These are phyloP conservation scores for Vaccinium corymbosum DNA, from an alignment of 148 eudicot genomes.

Conservation along the genomic window DNA sequence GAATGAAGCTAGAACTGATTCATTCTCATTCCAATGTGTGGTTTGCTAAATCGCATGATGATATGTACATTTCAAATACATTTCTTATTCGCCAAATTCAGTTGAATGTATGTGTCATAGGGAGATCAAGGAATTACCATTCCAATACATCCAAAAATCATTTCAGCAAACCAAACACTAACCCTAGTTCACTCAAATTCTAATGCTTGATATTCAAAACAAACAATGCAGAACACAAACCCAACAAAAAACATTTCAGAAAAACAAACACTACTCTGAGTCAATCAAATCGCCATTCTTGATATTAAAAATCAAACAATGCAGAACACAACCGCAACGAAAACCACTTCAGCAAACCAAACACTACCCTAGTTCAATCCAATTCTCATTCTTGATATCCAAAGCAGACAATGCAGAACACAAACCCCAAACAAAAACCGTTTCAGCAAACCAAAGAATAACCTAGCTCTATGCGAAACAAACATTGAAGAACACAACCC, in stretches of 20 bases:
- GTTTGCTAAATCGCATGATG: background rate
- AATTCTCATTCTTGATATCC: background rate
- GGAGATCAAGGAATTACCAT: background rate
- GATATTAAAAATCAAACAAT: background rate
- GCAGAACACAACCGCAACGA: background rate
- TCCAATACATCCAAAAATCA: background rate
- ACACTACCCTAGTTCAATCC: background rate
- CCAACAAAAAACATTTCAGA: background rate
- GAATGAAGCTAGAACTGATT: background rate
- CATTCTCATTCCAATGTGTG: background rate
- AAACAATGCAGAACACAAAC: no score
- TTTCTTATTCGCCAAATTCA: background rate
- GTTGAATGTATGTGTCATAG: background rate
- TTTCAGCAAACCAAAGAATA: no score
- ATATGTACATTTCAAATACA: background rate
- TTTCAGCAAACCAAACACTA: background rate
- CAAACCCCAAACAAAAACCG: no score
- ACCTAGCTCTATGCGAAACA: background rate
- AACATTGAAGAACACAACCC: constrained; percentile 21
- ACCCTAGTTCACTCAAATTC: no score
- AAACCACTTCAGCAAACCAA: background rate
- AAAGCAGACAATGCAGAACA: constrained; percentile 22
- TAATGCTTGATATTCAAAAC: no score
- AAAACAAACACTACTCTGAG: background rate
- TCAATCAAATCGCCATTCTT: background rate